These are phyloP conservation scores for Sanguinoderma infundibulare DNA, from an alignment of 1,284 basidiomycete genomes.

Conservation along the genomic window DNA sequence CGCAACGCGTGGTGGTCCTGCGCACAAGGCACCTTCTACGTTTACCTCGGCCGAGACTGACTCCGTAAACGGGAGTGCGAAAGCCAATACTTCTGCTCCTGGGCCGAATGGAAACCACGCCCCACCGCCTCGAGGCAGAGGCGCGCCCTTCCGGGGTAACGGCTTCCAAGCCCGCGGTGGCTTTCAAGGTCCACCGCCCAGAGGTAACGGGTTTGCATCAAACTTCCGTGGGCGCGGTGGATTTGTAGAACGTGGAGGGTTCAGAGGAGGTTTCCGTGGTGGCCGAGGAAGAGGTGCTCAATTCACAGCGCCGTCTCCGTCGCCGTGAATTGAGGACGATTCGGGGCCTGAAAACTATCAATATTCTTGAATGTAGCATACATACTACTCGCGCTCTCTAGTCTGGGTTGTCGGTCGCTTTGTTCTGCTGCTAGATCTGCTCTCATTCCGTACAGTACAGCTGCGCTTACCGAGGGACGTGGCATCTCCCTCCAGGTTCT, in stretches of 20 bases:
- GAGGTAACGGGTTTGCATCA: conserved; percentile 19
- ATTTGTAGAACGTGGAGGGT: conserved; percentile 29
- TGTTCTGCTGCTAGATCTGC: too few species aligned
- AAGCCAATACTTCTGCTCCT: not conserved
- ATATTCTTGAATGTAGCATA: not conserved
- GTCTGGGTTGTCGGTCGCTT: not conserved
- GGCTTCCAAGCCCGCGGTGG: conserved; percentile 14
- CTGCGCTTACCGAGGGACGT: not conserved
- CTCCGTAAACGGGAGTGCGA: conserved; percentile 14
- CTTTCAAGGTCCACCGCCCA: conserved; percentile 8
- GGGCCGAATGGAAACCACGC: conserved; percentile 7
- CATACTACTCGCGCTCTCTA: not conserved
- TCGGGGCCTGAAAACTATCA: not conserved
- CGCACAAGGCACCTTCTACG: not conserved
- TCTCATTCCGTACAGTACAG: not conserved
- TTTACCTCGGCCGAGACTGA: conserved; percentile 10
- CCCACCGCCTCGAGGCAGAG: conserved; percentile 31
- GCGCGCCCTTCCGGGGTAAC: conserved; percentile 22
- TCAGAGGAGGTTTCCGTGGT: conserved; percentile 6
- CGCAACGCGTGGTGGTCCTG: conserved; percentile 25
- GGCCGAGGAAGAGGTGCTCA: conserved; percentile 25
- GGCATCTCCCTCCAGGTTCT: not conserved
- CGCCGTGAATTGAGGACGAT: not conserved
- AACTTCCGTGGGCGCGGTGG: conserved; percentile 35
- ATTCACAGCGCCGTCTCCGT: conserved; percentile 1